phyloP scores from a whole-genome alignment of 2,329 filamentous ascomycete genomes.

The Aspergillus ochraceoroseus region DNA sequence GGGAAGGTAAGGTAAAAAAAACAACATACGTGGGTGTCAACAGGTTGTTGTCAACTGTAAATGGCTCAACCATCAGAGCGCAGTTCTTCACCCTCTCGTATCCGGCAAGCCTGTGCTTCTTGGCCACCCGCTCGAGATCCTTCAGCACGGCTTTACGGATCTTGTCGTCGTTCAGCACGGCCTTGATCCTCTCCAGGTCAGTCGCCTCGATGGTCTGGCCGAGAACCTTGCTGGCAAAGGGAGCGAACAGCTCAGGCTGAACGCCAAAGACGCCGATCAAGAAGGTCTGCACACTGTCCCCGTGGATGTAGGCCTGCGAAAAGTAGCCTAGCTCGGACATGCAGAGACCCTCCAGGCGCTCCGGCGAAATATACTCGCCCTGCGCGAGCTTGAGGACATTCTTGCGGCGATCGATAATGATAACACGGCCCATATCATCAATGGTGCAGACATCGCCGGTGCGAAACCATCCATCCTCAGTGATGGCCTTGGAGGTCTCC shows the following conservation, averaged over 20 bases:
- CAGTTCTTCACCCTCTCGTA: conserved; percentile 78
- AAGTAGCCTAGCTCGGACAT: conserved; percentile 74
- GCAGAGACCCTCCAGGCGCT: conserved; percentile 94
- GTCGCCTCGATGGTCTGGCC: conserved; percentile 58
- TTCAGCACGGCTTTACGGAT: conserved; percentile 71
- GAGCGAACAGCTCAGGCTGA: conserved; percentile 75
- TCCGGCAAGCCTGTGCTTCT: conserved; percentile 82
- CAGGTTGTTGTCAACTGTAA: conserved; percentile 87
- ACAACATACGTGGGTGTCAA: conserved; percentile 48
- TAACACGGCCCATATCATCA: conserved; percentile 79
- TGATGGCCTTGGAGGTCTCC: conserved; percentile 77
- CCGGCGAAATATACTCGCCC: conserved; percentile 95
- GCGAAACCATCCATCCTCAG: conserved; percentile 92
- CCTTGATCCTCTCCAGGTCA: conserved; percentile 63
- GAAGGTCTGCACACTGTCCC: conserved; percentile 73
- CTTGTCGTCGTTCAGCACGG: conserved; percentile 62
- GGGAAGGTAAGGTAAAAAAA: neutral
- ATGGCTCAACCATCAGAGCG: conserved; percentile 76
- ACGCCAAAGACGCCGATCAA: conserved; percentile 86
- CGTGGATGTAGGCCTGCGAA: conserved; percentile 81
- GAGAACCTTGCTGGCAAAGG: conserved; percentile 72
- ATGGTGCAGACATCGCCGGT: conserved; percentile 87
- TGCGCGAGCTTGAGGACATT: conserved; percentile 98
- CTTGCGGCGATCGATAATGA: conserved; percentile 95
- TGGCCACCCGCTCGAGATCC: conserved; percentile 71